Percentiles rank a stretch among this genome's conserved stretches.
Evolutionary conservation across 306 rosid genomes (phyloP).

Genomic region (Mucuna pruriens): DNA sequence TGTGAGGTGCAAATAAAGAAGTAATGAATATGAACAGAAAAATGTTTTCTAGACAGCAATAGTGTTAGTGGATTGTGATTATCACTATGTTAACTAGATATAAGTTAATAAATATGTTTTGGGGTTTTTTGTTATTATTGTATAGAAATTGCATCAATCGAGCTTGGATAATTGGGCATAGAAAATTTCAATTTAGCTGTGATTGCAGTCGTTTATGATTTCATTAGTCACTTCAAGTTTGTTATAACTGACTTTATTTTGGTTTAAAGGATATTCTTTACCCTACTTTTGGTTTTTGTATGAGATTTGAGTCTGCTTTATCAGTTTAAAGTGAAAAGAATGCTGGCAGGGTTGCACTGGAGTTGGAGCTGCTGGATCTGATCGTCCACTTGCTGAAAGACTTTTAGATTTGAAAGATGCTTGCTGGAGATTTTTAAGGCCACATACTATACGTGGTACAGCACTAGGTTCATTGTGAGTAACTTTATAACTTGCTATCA

Average conservation of each 20-base stretch:
- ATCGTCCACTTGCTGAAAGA: constrained; percentile 61
- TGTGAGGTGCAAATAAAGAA: constrained; percentile 4
- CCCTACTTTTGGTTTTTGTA: constrained; percentile 24
- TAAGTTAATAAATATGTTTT: background rate
- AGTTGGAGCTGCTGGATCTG: constrained; percentile 81
- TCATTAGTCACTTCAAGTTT: background rate
- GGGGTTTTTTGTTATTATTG: background rate
- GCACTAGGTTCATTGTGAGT: constrained; percentile 88
- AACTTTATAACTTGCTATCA: background rate
- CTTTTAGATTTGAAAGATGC: constrained; percentile 81
- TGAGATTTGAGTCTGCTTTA: constrained; percentile 10
- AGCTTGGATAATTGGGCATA: background rate
- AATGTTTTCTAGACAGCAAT: background rate
- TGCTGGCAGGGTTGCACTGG: constrained; percentile 80
- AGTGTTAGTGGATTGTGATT: constrained; percentile 11
- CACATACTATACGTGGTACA: constrained; percentile 95
- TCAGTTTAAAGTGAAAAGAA: constrained; percentile 41
- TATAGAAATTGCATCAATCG: background rate
- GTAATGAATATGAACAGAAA: background rate
- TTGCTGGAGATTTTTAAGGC: constrained; percentile 96
- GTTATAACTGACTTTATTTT: constrained; percentile 2
- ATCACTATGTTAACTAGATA: constrained; percentile 15
- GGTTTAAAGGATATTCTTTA: constrained; percentile 12
- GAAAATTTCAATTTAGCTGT: constrained; percentile 5
- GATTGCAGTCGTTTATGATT: background rate